Base-by-base conservation (phyloP, 2,329 filamentous ascomycete species). In the Westerdykella sp. region DNA sequence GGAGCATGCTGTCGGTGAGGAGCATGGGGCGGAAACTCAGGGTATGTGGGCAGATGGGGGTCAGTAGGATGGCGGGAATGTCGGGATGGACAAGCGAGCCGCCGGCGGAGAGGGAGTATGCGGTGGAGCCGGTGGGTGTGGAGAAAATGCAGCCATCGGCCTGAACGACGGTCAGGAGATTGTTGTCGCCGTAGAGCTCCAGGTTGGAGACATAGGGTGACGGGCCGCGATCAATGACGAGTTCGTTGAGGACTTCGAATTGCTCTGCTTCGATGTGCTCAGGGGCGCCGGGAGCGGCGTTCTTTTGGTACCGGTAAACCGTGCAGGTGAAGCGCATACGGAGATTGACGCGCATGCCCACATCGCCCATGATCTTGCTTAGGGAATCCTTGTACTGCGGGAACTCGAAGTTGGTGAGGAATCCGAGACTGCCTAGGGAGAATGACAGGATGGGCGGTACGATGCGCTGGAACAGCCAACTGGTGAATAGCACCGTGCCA, bases 291-390 rank as follows among this genome's bases (percentile, higher is more conserved):
- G 72, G 67, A 34, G 62, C 65, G 12, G 62, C 54, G 32, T 64
- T 57, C 39, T 65, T 62, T 44, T 65, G 59, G 53, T 84, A 77
- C 36, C 91, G 85, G 72, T 91, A 96, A 7, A 98, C 90, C 0
- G 93, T 97, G 71, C 91, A 97, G 13, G 93, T 98, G 68, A 98
- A 98, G 49, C 93, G 86, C 93, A 98, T 98, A 54, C 93, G 88
- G 55, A 98, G 75, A 62, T 95, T 97, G 47, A 97, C 91, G 42
- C 91, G 85, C 91, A 98, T 97, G 43, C 93, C 93, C 1, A 85
- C 81, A 44, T 94, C 87, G 47, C 89, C 89, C 89, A 98, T 95
- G 54, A 97, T 80, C 42, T 82, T 83, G 68, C 87, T 84, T 28
- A 98, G 78, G 59, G 95, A 87, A 46, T 85, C 76, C 68, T 88